Evolutionary conservation across 2,329 filamentous ascomycete genomes (phyloP), one percentile per base, ranked within the genome.

Genomic region (Alternaria ventricosa): DNA sequence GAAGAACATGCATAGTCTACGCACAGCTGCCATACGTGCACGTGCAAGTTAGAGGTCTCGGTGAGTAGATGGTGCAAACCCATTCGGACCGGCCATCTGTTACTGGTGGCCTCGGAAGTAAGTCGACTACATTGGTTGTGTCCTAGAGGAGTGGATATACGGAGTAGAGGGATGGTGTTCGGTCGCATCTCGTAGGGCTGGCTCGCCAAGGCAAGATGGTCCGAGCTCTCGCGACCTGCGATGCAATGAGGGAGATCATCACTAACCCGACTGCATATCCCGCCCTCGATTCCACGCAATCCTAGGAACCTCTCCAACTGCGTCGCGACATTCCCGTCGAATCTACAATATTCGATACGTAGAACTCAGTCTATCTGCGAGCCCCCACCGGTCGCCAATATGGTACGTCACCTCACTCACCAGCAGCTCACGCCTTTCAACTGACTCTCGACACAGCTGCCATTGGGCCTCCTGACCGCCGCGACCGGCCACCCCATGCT

Each of bases 401-500:
- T 78, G 75, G 75, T 76, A 61, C 54, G 70, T 71, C 63, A 64
- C 58, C 36, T 44, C 13, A 22, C 10, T 30, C 45, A 43, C 23
- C 66, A 61, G 45, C 20, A 22, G 20, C 20, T 49, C 28, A 27
- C 27, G 23, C 22, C 28, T 20, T 51, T 55, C n/a, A 12, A 50
- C 64, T 74, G 55, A 75, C 63, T 20, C 15, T 6, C 18, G 12
- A 15, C 20, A 43, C 64, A 89, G 88, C 84, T 90, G 57, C 88
- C 88, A 55, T 80, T 90, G 61, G 94, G 94, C 77, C 90, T 99
- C 55, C 87, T 99, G 67, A 98, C 93, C 76, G 95, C 95, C 75
- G 94, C 96, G 70, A 94, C 97, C 85, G 96, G 96, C 87, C 93
- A 97, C 80, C 95, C 96, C 5, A 98, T 97, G 92, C 90, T 97